phyloP scores from a whole-genome alignment of 108 stramenopile species.

The Discostella pseudostelligera region DNA sequence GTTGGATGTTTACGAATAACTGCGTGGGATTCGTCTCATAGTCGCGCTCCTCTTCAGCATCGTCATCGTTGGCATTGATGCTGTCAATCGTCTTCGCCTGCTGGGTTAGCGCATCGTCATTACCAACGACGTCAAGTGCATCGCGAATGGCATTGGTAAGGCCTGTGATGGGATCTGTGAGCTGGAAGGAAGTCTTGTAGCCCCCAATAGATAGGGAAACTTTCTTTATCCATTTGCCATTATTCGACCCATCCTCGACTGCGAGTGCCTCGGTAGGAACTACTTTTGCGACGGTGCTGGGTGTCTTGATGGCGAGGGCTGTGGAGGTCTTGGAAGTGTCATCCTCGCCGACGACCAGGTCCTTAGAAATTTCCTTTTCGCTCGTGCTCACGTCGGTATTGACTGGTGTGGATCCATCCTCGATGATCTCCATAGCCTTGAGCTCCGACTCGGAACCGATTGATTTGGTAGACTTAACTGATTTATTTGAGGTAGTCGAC shows the following conservation, averaged over 20 bases:
- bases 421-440: not conserved
- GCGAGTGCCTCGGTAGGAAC: slow-evolving; percentile 1
- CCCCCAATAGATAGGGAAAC: slow-evolving; percentile 40
- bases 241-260: slow-evolving; percentile 2
- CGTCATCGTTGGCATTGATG: slow-evolving; percentile 20
- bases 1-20: slow-evolving; percentile 40
- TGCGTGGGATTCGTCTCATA: slow-evolving; percentile 46
- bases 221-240: slow-evolving; percentile 38
- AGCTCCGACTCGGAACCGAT: not conserved
- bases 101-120: slow-evolving; percentile 19
- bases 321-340: not conserved
- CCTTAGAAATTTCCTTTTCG: not conserved
- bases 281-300: not conserved
- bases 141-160: slow-evolving; percentile 31
- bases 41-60: slow-evolving; percentile 27
- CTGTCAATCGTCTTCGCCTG: slow-evolving; percentile 27
- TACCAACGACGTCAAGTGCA: slow-evolving; percentile 24
- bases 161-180: slow-evolving; percentile 37
- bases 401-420: no score
- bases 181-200: slow-evolving; percentile 39
- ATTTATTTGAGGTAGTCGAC: not conserved
- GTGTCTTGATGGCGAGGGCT: not conserved
- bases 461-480: slow-evolving; percentile 9
- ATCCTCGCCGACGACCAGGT: not conserved
- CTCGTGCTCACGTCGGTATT: not conserved